Evolutionary conservation across 164 flowering plant species (phyloP).

Genomic region (Berberis thunbergii): DNA sequence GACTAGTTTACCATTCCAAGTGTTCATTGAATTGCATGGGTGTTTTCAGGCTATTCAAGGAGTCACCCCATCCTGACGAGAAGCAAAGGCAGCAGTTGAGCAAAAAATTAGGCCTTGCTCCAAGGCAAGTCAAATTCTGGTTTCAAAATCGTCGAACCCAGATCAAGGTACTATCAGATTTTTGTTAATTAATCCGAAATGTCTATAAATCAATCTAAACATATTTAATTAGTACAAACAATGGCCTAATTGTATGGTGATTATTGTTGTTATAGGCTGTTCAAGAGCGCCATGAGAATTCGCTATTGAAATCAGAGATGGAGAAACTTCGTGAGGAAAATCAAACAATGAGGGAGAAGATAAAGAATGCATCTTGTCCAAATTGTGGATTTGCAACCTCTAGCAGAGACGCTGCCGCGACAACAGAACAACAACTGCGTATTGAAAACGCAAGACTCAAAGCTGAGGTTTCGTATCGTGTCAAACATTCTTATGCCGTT

Average conservation of each 20-base stretch:
- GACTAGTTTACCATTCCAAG: too few relatives aligned
- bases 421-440: constrained; percentile 64
- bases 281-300: constrained; percentile 97
- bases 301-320: constrained; percentile 76
- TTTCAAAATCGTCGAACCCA: constrained; percentile 98
- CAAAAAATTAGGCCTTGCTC: constrained; percentile 92
- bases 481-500: too few relatives aligned
- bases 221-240: neutral
- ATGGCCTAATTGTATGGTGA: too few relatives aligned
- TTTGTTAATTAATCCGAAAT: too few relatives aligned
- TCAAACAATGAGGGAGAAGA: constrained; percentile 62
- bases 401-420: constrained; percentile 29
- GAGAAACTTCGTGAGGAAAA: constrained; percentile 82
- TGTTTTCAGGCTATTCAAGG: constrained; percentile 73
- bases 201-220: neutral
- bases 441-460: constrained; percentile 88
- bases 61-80: constrained; percentile 99
- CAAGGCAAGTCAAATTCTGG: constrained; percentile 99
- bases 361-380: constrained; percentile 67
- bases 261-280: constrained; percentile 47
- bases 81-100: constrained; percentile 96
- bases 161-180: constrained; percentile 53
- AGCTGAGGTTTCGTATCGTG: constrained; percentile 52
- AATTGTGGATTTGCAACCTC: constrained; percentile 70
- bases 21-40: neutral